phyloP scores from a whole-genome alignment of 768 basidiomycete species.

The Grammothele lineata region DNA sequence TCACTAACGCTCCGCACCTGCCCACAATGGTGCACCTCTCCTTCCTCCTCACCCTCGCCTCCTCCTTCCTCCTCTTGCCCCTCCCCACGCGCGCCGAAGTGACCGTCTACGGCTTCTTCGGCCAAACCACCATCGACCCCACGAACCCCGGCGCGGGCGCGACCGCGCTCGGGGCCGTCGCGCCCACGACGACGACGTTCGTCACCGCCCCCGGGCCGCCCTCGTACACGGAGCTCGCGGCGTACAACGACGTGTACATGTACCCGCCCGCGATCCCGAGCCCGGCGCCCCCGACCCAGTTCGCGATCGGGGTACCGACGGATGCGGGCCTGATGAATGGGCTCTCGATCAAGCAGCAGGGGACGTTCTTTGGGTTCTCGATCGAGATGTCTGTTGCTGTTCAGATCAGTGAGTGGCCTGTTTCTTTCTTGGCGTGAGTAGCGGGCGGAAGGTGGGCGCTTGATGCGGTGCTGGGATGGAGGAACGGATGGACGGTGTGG shows the following conservation, averaged over 20 bases:
- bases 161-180: neutral
- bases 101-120: constrained; percentile 10
- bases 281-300: constrained; percentile 38
- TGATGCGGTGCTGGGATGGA: too few relatives aligned
- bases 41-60: neutral
- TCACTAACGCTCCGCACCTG: too few relatives aligned
- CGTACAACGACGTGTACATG: constrained; percentile 51
- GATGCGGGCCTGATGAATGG: constrained; percentile 23
- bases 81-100: constrained; percentile 4
- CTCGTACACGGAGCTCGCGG: constrained; percentile 42
- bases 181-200: constrained; percentile 8
- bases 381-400: constrained; percentile 67
- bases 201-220: constrained; percentile 31
- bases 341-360: constrained; percentile 41
- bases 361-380: constrained; percentile 70
- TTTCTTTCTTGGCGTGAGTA: neutral
- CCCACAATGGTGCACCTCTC: too few relatives aligned
- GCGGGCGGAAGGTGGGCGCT: too few relatives aligned
- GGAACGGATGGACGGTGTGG: too few relatives aligned
- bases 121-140: constrained; percentile 10
- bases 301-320: constrained; percentile 38
- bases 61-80: constrained; percentile 2
- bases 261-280: constrained; percentile 44
- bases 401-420: constrained; percentile 11
- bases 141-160: neutral